A percentile compares a stretch with the other conserved stretches of the same genome.
Conservation (phyloP, 805 yeast species). For the Yarrowia deformans region DNA sequence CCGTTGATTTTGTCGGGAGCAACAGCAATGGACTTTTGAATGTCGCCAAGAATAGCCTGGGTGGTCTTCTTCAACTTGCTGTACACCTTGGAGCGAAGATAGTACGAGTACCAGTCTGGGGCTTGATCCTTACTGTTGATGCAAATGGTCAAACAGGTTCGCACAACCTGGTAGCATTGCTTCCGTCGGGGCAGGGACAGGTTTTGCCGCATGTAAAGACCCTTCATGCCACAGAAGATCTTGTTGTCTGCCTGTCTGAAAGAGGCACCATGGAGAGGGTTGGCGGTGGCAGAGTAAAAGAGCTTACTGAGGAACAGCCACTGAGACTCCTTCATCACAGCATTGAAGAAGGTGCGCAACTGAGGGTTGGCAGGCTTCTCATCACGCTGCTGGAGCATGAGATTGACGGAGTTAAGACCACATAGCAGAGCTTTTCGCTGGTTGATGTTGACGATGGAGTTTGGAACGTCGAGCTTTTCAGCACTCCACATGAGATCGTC, state of each 20-base stretch:
- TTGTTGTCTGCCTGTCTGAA: constrained; percentile 59
- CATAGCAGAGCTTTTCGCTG: constrained; percentile 78
- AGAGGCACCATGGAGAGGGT: constrained; percentile 58
- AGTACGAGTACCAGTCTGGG: constrained; percentile 67
- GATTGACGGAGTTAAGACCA: constrained; percentile 73
- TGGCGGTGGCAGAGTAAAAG: constrained; percentile 52
- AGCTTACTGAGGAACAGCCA: constrained; percentile 66
- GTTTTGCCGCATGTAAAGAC: constrained; percentile 42
- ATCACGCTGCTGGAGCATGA: constrained; percentile 45
- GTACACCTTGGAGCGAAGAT: constrained; percentile 64
- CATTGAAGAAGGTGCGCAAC: constrained; percentile 26
- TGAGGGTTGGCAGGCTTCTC: constrained; percentile 15
- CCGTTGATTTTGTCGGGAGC: constrained; percentile 47
- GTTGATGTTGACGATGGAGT: constrained; percentile 57
- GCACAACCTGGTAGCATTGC: constrained; percentile 49
- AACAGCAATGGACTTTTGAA: constrained; percentile 49
- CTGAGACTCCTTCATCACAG: constrained; percentile 51
- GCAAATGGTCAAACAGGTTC: constrained; percentile 55
- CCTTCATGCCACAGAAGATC: constrained; percentile 47
- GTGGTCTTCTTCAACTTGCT: constrained; percentile 57
- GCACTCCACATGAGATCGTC: constrained; percentile 94
- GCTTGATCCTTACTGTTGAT: constrained; percentile 57
- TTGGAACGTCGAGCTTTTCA: constrained; percentile 68
- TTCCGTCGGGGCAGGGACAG: constrained; percentile 36
- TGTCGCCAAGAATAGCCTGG: constrained; percentile 52